phyloP scores from a whole-genome alignment of 441 rosid genomes.

The California macrophylla region DNA sequence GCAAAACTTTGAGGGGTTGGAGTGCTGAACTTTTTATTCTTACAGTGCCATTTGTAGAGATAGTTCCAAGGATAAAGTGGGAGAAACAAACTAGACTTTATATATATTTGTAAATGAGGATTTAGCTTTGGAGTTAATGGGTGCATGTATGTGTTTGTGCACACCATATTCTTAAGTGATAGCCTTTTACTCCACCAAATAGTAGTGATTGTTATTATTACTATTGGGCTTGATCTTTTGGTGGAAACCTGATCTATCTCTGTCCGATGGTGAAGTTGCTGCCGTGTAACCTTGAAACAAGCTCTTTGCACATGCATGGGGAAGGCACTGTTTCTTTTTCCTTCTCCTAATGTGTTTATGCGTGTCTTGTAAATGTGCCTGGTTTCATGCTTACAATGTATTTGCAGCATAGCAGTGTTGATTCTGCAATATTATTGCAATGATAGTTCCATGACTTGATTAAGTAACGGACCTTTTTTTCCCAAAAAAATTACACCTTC shows the following conservation, averaged over 20 bases:
- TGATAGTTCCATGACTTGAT: not conserved
- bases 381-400: not conserved
- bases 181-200: not conserved
- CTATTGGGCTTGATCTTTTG: not conserved
- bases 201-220: not conserved
- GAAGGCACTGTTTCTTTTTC: not conserved
- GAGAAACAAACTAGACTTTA: not conserved
- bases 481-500: constrained; percentile 9
- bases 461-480: not conserved
- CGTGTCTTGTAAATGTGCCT: not conserved
- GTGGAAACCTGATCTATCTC: not conserved
- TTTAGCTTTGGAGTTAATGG: not conserved
- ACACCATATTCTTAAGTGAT: not conserved
- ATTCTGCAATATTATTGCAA: not conserved
- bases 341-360: not conserved
- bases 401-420: not conserved
- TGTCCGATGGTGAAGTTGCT: not conserved
- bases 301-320: not conserved
- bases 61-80: not conserved
- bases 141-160: not conserved
- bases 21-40: not conserved
- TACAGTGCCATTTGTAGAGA: not conserved
- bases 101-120: not conserved
- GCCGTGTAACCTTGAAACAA: not conserved
- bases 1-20: not conserved